Base-by-base conservation (phyloP, 768 basidiomycete species). In the Termitomyces sp. region DNA sequence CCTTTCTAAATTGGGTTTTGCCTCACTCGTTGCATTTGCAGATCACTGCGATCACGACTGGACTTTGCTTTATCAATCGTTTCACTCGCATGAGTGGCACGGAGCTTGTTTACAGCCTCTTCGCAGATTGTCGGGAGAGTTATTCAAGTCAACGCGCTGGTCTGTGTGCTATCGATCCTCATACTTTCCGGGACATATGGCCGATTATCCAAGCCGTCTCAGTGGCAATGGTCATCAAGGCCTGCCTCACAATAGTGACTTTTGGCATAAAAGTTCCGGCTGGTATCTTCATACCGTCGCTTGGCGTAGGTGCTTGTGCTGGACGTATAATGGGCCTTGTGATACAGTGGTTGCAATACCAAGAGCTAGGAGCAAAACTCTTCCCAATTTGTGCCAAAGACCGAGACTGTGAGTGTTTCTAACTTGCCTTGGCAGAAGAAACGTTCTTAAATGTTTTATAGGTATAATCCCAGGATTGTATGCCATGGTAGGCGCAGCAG, bases 401-500 rank as follows among this genome's bases (percentile, higher is more conserved):
- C 62, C 72, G 76, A 33, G 79, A 86, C 52, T 96, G 94, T 75
- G 78, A 62, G 77, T 63, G 35, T 13, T 46, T 18, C 54, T 45
- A 38, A 20, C 30, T n/a, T 24, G 48, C 46, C 18, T 47, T 55
- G 28, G 18, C 22, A 38, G 2, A 44, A 48, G 43, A 56, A 24
- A 52, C 57, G 5, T 30, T 46, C 46, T 32, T n/a, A 7, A 32
- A 32, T 45, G 40, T 28, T 42, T 16, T 12, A 22, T 57, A 81
- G 80, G 79, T 61, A 77, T 98, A 53, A 76, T 94, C 14, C 94
- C 95, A 9, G 96, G 96, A 3, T 73, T 94, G 36, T 96, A 96
- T 72, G 92, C 93, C 4, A 95, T 97, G 92, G 90, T 94, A 26
- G 97, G 97, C 33, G 97, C 97, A 1, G 96, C 94, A 1, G 94